Conservation (phyloP, 2,329 filamentous ascomycete species). For the Chaetomium sp. region DNA sequence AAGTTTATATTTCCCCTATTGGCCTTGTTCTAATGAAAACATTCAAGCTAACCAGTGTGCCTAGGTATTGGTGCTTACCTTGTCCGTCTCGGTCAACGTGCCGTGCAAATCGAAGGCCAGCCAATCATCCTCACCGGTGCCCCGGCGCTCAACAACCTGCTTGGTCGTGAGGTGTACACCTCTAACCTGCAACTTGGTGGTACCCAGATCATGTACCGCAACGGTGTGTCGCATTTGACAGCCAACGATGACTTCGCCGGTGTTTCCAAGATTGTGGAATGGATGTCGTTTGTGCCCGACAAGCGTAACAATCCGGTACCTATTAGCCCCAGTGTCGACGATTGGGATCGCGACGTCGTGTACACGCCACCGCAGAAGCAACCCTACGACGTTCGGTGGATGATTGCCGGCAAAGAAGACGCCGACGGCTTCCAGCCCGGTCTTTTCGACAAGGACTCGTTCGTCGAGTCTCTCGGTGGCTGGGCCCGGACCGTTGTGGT, state of each 20-base stretch:
- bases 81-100: constrained; percentile 94
- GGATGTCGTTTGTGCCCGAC: constrained; percentile 95
- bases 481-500: constrained; percentile 97
- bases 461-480: constrained; percentile 91
- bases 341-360: constrained; percentile 86
- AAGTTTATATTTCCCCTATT: constrained; percentile 29
- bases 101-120: constrained; percentile 97
- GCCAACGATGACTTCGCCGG: constrained; percentile 96
- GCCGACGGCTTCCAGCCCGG: constrained; percentile 81
- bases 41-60: constrained; percentile 10
- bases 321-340: constrained; percentile 77
- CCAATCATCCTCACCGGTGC: constrained; percentile 98
- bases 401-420: constrained; percentile 82
- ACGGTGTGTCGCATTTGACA: constrained; percentile 98
- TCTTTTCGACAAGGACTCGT: constrained; percentile 94
- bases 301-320: constrained; percentile 89
- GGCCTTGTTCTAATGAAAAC: not conserved
- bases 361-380: constrained; percentile 79
- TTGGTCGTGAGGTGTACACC: constrained; percentile 96
- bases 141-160: constrained; percentile 93
- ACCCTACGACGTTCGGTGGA: constrained; percentile 85
- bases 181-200: constrained; percentile 98
- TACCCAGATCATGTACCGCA: constrained; percentile 99
- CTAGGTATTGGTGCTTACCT: constrained; percentile 93
- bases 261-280: constrained; percentile 95